These are phyloP conservation scores for Aspergillus viridinutans DNA, from an alignment of 2,329 filamentous ascomycete genomes.

Conservation along the genomic window DNA sequence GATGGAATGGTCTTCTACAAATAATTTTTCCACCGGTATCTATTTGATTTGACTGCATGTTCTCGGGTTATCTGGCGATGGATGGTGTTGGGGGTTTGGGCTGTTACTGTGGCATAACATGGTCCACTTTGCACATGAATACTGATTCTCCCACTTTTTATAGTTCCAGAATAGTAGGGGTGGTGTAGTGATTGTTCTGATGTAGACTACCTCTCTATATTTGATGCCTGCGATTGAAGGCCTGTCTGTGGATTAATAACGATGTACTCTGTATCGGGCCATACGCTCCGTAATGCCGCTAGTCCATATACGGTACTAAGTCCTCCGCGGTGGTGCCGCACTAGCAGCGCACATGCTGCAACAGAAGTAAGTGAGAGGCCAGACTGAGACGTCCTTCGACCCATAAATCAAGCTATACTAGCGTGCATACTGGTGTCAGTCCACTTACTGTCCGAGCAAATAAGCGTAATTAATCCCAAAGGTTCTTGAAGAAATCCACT, in stretches of 20 bases:
- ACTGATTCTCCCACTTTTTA: not conserved
- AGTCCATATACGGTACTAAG: not conserved
- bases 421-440: not conserved
- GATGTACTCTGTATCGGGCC: not conserved
- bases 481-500: not conserved
- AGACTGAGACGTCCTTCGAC: not conserved
- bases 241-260: not conserved
- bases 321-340: not conserved
- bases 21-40: constrained; percentile 15
- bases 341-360: not conserved
- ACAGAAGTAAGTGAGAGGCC: not conserved
- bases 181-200: not conserved
- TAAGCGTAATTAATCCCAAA: not conserved
- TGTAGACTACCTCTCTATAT: not conserved
- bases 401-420: not conserved
- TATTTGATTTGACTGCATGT: not conserved
- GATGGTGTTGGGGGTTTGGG: constrained; percentile 13
- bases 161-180: no score
- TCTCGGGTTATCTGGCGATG: not conserved
- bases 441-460: not conserved
- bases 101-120: not conserved
- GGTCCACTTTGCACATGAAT: not conserved
- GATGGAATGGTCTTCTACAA: constrained; percentile 25
- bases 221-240: not conserved
- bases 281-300: not conserved